Evolutionary conservation across 176 grass and related monocot genomes (phyloP).

Genomic region (Phragmites australis): DNA sequence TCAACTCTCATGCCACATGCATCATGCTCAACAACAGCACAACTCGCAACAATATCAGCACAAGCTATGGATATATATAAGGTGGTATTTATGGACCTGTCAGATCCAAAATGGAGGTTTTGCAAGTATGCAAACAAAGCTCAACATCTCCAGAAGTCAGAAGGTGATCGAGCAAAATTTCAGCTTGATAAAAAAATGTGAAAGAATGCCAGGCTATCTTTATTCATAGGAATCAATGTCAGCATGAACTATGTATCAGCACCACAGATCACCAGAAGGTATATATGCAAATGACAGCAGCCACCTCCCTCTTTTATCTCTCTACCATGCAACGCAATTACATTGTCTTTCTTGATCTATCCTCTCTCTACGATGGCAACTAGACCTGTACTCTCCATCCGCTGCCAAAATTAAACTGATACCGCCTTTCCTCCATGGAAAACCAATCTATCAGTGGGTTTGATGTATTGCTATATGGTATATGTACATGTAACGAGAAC

Average conservation of each 20-base stretch:
- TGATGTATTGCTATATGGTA: constrained; percentile 40
- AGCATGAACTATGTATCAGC: constrained; percentile 69
- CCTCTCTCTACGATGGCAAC: constrained; percentile 45
- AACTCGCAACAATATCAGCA: not conserved
- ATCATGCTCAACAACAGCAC: not conserved
- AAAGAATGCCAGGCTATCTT: constrained; percentile 59
- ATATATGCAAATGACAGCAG: constrained; percentile 43
- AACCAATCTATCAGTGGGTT: constrained; percentile 39
- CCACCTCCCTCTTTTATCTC: constrained; percentile 38
- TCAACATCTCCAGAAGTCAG: constrained; percentile 1
- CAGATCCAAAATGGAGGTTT: not conserved
- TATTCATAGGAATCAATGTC: constrained; percentile 74
- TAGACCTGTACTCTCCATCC: constrained; percentile 30
- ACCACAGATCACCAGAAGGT: constrained; percentile 51
- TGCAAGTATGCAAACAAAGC: not conserved
- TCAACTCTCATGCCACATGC: not conserved
- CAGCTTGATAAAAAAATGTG: constrained; percentile 7
- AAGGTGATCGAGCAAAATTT: not conserved
- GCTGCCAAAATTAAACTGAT: constrained; percentile 9
- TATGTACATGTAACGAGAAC: constrained; percentile 65
- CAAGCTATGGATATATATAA: too few species aligned
- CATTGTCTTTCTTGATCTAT: constrained; percentile 17
- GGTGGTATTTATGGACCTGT: not conserved
- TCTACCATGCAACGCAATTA: constrained; percentile 11
- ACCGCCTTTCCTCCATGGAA: constrained; percentile 1